Conservation (phyloP, 345 rosid genomes). For the Euphorbia tirucalli region DNA sequence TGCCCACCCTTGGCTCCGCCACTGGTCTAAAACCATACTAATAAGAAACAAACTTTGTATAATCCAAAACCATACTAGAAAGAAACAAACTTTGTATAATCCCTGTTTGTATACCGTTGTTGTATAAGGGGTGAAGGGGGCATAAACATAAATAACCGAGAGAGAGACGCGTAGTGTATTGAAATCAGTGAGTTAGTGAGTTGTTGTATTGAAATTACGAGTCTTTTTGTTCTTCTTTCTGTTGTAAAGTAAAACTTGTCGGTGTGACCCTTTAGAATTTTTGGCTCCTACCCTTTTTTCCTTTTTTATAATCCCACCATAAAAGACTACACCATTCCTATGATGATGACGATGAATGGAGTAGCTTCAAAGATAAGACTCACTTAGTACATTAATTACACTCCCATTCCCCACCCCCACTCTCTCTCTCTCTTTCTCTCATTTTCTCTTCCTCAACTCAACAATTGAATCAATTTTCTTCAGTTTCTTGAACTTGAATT, state of each 20-base stretch:
- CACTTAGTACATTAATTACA: not conserved
- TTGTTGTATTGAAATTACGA: too few species aligned
- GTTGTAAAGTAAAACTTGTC: slow-evolving; percentile 30
- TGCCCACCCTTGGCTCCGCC: too few species aligned
- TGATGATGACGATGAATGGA: not conserved
- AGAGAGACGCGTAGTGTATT: too few species aligned
- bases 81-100: too few species aligned
- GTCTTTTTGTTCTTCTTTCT: too few species aligned
- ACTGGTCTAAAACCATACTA: too few species aligned
- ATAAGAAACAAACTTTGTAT: too few species aligned
- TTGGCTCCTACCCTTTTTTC: not conserved
- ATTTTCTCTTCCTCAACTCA: not conserved
- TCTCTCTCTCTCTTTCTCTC: not conserved
- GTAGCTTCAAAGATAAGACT: slow-evolving; percentile 22
- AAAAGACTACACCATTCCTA: not conserved
- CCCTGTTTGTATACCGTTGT: too few species aligned
- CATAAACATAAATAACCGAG: too few species aligned
- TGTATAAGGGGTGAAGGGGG: too few species aligned
- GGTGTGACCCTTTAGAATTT: slow-evolving; percentile 33
- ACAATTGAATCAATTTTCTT: not conserved
- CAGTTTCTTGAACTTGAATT: not conserved
- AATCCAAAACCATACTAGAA: too few species aligned
- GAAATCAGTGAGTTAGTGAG: too few species aligned
- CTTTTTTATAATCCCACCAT: not conserved
- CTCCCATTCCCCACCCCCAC: slow-evolving; percentile 8